Evolutionary conservation across 2,329 filamentous ascomycete species (phyloP).

Genomic region (Colletotrichum tropicale): DNA sequence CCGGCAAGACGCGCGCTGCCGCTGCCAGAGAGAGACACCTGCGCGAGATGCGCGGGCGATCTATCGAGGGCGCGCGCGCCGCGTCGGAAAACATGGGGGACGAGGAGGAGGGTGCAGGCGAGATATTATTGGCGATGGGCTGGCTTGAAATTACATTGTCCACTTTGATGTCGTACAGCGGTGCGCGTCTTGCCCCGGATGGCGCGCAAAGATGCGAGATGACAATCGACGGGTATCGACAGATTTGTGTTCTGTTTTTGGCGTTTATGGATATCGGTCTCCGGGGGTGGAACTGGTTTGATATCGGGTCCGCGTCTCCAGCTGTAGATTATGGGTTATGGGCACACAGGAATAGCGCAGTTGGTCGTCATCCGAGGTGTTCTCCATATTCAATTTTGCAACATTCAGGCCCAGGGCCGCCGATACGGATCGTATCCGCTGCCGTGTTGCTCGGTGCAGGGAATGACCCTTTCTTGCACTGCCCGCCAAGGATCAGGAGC

Average conservation of each 20-base stretch:
- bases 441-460: conserved; percentile 1
- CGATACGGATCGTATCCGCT: background rate
- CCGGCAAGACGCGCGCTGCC: background rate
- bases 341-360: background rate
- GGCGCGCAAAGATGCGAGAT: background rate
- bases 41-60: conserved; percentile 1
- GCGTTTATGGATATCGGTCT: background rate
- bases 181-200: background rate
- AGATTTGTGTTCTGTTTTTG: background rate
- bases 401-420: background rate
- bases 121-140: background rate
- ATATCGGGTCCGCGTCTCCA: background rate
- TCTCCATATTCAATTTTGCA: background rate
- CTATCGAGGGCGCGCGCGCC: background rate
- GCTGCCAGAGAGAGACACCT: background rate
- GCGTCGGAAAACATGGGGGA: background rate
- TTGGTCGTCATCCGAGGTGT: background rate
- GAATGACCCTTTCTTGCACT: background rate
- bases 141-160: background rate
- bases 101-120: background rate
- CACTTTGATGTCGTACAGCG: conserved; percentile 1
- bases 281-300: background rate
- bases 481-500: conserved; percentile 9
- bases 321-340: background rate
- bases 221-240: conserved; percentile 4